Evolutionary conservation across 2,329 filamentous ascomycete species (phyloP), one percentile per base, ranked within the genome.

Genomic region (Aureobasidium pullulans): DNA sequence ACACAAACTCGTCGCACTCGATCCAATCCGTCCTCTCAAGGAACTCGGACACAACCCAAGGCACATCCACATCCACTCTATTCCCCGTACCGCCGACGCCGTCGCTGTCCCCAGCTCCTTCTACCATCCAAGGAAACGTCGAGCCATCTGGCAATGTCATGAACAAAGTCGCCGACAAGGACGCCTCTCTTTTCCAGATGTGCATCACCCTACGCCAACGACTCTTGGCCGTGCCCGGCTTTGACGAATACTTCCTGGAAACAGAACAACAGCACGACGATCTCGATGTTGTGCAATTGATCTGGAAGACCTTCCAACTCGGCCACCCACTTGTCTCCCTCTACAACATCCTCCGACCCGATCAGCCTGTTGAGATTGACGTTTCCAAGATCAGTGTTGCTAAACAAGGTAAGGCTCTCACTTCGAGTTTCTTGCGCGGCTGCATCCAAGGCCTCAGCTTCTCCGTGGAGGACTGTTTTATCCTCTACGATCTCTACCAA

Each of bases 121-220:
- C 57, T 16, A 32, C 34, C 73, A 76, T 79, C 48, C 83, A 79
- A 61, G 84, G 84, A 47, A 83, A 83, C 62, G 83, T 92, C 62
- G 77, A 90, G 68, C 88, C 91, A 62, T 90, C 88, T 61, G 83
- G 89, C 72, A 96, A 96, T 74, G 96, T 99, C 72, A 96, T 99
- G 80, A 99, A 99, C 76, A 89, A 93, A 74, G 89, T 90, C 72
- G 94, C 92, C 71, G 92, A 96, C 72, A 92, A 94, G 65, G 90
- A 89, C 59, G 83, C 87, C 61, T 96, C 92, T 10, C 84, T 99
- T 28, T 99, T 96, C 74, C 93, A 97, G 74, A 96, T 96, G 73
- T 97, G 94, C 72, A 82, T 96, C 65, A 85, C 87, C 57, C 79
- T 97, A 62, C 90, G 89, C 71, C 85, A 87, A 75, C 85, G 94